A percentile compares a stretch with the other conserved stretches of the same genome.
Conservation (phyloP, 164 flowering plant genomes). For the Magnolia officinalis region DNA sequence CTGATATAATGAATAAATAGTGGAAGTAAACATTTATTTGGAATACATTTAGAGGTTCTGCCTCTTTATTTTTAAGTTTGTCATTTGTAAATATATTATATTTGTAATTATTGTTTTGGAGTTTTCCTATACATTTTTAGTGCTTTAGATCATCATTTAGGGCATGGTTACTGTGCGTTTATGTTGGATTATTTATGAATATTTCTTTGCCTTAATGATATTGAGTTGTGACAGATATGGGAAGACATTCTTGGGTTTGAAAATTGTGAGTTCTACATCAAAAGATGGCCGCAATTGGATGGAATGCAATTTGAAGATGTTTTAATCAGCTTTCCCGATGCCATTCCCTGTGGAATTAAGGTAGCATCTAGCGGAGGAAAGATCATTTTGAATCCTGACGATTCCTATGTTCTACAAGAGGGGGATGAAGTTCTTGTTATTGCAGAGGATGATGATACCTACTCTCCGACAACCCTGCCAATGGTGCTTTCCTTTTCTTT, state of each 20-base stretch:
- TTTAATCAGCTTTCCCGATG: conserved; percentile 74
- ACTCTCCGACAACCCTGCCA: conserved; percentile 60
- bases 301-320: conserved; percentile 82
- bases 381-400: conserved; percentile 74
- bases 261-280: conserved; percentile 81
- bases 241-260: conserved; percentile 91
- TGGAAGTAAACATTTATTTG: not conserved
- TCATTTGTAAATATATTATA: not conserved
- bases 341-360: conserved; percentile 83
- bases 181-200: not conserved
- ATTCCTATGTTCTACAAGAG: conserved; percentile 66
- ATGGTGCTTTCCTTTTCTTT: conserved; percentile 49
- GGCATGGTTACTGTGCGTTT: not conserved
- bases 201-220: not conserved
- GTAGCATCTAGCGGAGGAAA: conserved; percentile 64
- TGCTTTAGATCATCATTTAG: not conserved
- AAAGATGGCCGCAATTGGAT: conserved; percentile 76
- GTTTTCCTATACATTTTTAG: not conserved
- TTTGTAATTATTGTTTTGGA: not conserved
- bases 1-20: not conserved
- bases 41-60: not conserved
- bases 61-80: not conserved
- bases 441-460: conserved; percentile 84
- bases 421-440: conserved; percentile 87
- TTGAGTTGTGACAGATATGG: conserved; percentile 53